These are phyloP conservation scores for Trametes coccinea DNA, from an alignment of 768 basidiomycete genomes.

Conservation along the genomic window DNA sequence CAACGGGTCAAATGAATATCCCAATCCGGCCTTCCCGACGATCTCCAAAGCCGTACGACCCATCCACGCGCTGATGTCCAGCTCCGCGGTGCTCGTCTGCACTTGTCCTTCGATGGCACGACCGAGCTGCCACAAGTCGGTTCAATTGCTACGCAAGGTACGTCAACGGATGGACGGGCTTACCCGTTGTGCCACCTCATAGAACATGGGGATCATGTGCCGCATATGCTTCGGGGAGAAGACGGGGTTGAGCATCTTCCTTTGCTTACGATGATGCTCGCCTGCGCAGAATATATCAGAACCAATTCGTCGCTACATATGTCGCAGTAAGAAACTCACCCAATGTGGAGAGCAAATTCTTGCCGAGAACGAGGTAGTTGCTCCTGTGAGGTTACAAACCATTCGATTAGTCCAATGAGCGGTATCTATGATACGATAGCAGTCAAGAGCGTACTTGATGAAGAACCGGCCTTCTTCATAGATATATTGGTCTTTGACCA, in stretches of 20 bases:
- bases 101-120: conserved; percentile 5
- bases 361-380: conserved; percentile 1
- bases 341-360: neutral
- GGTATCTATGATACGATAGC: neutral
- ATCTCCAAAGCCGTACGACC: conserved; percentile 27
- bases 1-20: conserved; percentile 29
- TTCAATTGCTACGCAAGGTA: no score
- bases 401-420: neutral
- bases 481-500: conserved; percentile 25
- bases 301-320: neutral
- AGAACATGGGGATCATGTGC: conserved; percentile 22
- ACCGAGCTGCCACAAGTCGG: conserved; percentile 5
- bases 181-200: conserved; percentile 9
- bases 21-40: conserved; percentile 29
- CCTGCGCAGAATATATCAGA: neutral
- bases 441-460: conserved; percentile 1
- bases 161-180: neutral
- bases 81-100: neutral
- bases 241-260: conserved; percentile 25
- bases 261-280: conserved; percentile 19
- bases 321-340: neutral
- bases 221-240: conserved; percentile 23
- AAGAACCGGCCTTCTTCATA: conserved; percentile 20
- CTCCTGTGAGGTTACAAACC: neutral
- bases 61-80: conserved; percentile 25